A percentile compares a stretch with the other conserved stretches of the same genome.
phyloP scores from a whole-genome alignment of 2,329 filamentous ascomycete species.

The Monilinia fructigena region DNA sequence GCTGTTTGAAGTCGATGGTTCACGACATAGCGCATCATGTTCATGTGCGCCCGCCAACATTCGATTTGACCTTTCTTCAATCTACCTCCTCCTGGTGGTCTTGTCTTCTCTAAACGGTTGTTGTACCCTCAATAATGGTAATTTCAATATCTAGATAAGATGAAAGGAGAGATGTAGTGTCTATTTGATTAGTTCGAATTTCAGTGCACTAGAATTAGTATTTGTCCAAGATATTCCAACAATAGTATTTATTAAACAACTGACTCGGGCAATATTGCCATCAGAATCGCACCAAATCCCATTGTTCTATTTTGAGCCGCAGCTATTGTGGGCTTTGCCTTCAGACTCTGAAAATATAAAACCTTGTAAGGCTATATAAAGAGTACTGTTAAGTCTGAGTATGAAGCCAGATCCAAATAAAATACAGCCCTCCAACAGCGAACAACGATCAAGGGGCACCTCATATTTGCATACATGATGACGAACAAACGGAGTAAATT shows the following conservation, averaged over 20 bases:
- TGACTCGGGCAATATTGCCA: conserved; percentile 7
- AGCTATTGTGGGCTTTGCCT: neutral
- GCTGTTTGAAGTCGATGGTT: conserved; percentile 14
- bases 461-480: neutral
- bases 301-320: conserved; percentile 8
- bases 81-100: conserved; percentile 3
- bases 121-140: conserved; percentile 1
- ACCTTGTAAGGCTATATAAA: neutral
- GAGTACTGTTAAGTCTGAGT: neutral
- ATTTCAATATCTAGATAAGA: conserved; percentile 11
- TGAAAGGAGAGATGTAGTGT: conserved; percentile 9
- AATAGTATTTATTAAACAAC: neutral
- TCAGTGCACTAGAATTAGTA: neutral
- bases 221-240: neutral
- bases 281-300: conserved; percentile 9
- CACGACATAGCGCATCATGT: conserved; percentile 18
- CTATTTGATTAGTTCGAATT: conserved; percentile 14
- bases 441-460: neutral
- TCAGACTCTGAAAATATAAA: neutral
- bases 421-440: neutral
- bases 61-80: neutral
- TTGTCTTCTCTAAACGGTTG: neutral
- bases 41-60: conserved; percentile 13
- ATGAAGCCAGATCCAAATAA: neutral
- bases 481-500: neutral